These are phyloP conservation scores for Trichomonas tenax DNA, from an alignment of 208 protist species.

Conservation along the genomic window DNA sequence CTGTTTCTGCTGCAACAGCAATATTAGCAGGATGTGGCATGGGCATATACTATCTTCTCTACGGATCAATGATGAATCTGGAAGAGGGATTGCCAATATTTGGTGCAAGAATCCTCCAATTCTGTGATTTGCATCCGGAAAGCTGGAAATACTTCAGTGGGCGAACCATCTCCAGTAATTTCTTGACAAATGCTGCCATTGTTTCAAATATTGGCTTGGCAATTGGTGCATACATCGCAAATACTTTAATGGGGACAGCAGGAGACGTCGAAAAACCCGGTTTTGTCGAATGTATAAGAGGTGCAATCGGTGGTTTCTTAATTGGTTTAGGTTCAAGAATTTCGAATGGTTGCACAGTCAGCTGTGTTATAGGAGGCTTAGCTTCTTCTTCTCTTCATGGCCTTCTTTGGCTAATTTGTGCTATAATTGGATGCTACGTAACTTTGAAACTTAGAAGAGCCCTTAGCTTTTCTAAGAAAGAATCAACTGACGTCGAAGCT, in stretches of 20 bases:
- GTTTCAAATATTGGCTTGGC: background rate
- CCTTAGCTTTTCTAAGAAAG: too few species aligned
- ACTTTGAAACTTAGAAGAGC: too few species aligned
- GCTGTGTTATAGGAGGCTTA: background rate
- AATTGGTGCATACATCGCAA: background rate
- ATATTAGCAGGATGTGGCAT: background rate
- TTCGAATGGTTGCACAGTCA: background rate
- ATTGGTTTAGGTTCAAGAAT: background rate
- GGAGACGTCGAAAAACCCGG: background rate
- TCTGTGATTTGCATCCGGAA: background rate
- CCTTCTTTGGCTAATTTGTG: background rate
- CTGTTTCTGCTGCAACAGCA: background rate
- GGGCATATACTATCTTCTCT: background rate
- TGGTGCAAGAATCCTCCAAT: background rate
- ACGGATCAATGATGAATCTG: background rate
- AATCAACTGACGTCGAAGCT: too few species aligned
- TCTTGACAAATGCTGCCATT: background rate
- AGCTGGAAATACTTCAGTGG: background rate
- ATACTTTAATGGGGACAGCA: background rate
- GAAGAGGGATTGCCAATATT: background rate
- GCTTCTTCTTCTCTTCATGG: background rate
- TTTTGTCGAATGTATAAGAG: background rate
- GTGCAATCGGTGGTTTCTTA: background rate
- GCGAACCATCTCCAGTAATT: background rate
- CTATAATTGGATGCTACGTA: background rate